Percentiles rank a stretch among this genome's conserved stretches.
Conservation (phyloP, 2,329 filamentous ascomycete genomes). For the Colletotrichum somersetense region DNA sequence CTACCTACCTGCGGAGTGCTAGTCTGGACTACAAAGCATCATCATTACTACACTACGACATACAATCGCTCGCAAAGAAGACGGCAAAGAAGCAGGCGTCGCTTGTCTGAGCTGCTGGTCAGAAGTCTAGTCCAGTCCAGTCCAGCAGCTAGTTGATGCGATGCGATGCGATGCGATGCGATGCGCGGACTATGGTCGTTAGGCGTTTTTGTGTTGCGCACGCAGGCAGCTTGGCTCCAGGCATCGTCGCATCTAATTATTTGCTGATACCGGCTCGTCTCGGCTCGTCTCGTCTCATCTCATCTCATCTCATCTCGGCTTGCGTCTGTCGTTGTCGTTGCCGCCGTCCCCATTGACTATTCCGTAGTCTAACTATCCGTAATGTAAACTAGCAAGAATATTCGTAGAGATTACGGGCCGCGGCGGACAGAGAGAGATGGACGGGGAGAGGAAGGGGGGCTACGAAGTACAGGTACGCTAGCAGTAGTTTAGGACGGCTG, state of each 20-base stretch:
- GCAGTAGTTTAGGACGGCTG: neutral
- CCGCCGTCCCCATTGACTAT: neutral
- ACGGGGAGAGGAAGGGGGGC: too few relatives aligned
- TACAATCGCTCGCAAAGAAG: neutral
- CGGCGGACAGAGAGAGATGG: too few relatives aligned
- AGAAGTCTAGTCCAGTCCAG: neutral
- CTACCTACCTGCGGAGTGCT: too few relatives aligned
- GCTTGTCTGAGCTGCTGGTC: neutral
- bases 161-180: neutral
- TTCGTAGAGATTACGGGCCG: neutral
- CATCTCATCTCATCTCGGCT: constrained; percentile 6
- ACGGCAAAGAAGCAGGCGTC: neutral
- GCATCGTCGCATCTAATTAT: constrained; percentile 8
- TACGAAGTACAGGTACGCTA: too few relatives aligned
- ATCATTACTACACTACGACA: too few relatives aligned
- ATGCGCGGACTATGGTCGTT: constrained; percentile 3
- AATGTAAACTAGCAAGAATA: neutral
- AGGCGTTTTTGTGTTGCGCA: constrained; percentile 5
- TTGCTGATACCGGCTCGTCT: neutral
- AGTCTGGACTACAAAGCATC: neutral
- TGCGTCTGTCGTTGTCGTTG: neutral
- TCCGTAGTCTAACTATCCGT: too few relatives aligned
- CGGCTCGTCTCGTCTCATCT: constrained; percentile 8
- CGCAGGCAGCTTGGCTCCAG: neutral
- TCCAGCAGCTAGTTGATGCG: neutral